Conservation (phyloP, 805 yeast genomes). For the Ogataea kodamae region DNA sequence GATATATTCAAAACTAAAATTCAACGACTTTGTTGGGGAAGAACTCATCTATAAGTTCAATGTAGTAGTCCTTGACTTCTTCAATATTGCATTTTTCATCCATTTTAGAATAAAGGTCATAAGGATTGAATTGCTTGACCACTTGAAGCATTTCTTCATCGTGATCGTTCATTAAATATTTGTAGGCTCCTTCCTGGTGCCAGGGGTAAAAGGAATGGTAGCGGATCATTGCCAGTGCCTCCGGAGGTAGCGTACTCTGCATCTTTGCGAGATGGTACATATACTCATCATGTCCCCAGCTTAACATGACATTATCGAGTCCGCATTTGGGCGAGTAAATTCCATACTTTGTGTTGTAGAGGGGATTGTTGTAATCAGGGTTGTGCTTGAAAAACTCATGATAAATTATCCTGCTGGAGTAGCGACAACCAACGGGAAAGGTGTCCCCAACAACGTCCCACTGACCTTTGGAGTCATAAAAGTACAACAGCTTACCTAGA, state of each 20-base stretch:
- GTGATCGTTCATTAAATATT: slow-evolving; percentile 58
- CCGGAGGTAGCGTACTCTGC: slow-evolving; percentile 60
- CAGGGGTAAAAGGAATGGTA: slow-evolving; percentile 76
- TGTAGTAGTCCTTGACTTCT: slow-evolving; percentile 53
- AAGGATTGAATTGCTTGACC: slow-evolving; percentile 63
- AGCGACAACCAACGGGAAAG: slow-evolving; percentile 70
- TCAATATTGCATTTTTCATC: slow-evolving; percentile 47
- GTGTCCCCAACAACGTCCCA: slow-evolving; percentile 84
- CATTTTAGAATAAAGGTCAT: slow-evolving; percentile 63
- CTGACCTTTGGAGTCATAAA: slow-evolving; percentile 69
- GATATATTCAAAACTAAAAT: slow-evolving; percentile 46
- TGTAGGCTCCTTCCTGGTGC: slow-evolving; percentile 69
- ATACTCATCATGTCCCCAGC: slow-evolving; percentile 81
- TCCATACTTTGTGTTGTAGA: slow-evolving; percentile 64
- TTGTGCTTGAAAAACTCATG: slow-evolving; percentile 57
- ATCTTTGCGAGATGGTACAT: slow-evolving; percentile 69
- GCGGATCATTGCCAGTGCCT: slow-evolving; percentile 69
- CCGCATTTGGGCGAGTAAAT: slow-evolving; percentile 65
- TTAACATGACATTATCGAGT: slow-evolving; percentile 62
- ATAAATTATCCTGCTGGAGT: slow-evolving; percentile 55
- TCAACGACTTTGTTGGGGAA: slow-evolving; percentile 57
- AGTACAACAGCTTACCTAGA: slow-evolving; percentile 64
- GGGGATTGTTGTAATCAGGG: slow-evolving; percentile 60
- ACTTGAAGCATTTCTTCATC: slow-evolving; percentile 60
- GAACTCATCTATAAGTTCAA: slow-evolving; percentile 62